Evolutionary conservation across 768 basidiomycete species (phyloP).

Genomic region (Auriculariales sp.): DNA sequence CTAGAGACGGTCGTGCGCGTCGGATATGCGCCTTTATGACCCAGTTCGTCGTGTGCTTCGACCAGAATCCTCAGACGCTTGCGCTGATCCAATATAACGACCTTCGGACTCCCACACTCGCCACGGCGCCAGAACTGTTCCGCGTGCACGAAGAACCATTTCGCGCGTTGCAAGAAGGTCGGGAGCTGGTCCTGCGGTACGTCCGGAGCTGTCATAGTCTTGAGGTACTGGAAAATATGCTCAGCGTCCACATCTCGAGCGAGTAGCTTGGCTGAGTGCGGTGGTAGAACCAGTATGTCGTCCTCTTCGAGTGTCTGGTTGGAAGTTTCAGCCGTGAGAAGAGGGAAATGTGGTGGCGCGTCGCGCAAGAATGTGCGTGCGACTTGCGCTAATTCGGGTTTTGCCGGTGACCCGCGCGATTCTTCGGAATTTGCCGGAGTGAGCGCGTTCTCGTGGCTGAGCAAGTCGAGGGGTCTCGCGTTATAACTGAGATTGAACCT

Average conservation of each 20-base stretch:
- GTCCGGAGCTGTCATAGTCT: background rate
- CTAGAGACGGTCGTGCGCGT: constrained; percentile 4
- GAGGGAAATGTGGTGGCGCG: too few species aligned
- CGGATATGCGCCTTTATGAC: constrained; percentile 9
- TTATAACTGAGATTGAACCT: too few species aligned
- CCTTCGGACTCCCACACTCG: background rate
- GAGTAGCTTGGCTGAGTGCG: too few species aligned
- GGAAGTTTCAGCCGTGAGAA: too few species aligned
- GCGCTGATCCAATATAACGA: constrained; percentile 1
- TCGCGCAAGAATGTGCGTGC: too few species aligned
- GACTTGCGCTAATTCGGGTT: too few species aligned
- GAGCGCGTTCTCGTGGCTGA: too few species aligned
- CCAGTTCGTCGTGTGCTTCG: constrained; percentile 11
- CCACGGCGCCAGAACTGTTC: constrained; percentile 15
- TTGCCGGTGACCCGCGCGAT: too few species aligned
- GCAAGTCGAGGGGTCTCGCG: too few species aligned
- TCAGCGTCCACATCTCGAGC: too few species aligned
- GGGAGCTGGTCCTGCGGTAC: background rate
- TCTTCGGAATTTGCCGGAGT: too few species aligned
- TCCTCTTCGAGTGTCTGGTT: too few species aligned
- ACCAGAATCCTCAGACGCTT: constrained; percentile 5
- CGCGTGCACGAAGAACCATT: background rate
- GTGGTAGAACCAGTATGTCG: background rate
- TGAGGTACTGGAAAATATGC: background rate
- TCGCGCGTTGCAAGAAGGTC: background rate